Evolutionary conservation across 306 rosid genomes (phyloP), one percentile per base, ranked within the genome.

Genomic region (Cucurbita pepo): DNA sequence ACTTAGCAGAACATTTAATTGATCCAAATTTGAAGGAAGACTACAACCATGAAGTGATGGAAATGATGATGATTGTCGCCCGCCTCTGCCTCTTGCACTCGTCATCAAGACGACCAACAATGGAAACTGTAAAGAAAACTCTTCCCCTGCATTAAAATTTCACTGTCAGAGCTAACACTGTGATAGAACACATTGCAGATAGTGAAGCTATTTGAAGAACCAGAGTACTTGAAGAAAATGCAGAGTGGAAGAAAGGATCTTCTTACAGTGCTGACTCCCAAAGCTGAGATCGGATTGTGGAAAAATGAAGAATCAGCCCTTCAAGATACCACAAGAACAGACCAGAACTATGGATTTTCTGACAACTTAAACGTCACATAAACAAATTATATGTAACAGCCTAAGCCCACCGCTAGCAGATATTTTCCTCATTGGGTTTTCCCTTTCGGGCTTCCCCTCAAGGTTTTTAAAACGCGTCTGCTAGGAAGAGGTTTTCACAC

Each of bases 11-110:
- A 13, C 77, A 80, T 16, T 62, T 84, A 16, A 77, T 84, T 55
- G 85, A 82, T 66, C 88, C 88, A 53, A 51, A 75, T 61, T 61
- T 82, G 61, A 62, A 56, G 18, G 85, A 72, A 47, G 80, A 79
- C 22, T 84, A 77, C 50, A 75, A 79, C 73, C 80, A 82, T 73
- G 83, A 84, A 77, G 77, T 82, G 73, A 84, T 82, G 82, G 83
- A 82, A 55, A 59, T 77, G 30, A 82, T 82, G 88, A 79, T 82
- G 84, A 64, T 82, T 4, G 80, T 83, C 2, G 79, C 84, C 5
- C 82, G 82, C 72, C 86, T 84, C 55, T 84, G 80, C 72, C 84
- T 84, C 60, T 60, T 77, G 83, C 83, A 82, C 71, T 79, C 88
- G 5, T 82, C 88, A 71, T 82, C 82, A 7, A 66, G 80, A 76